Evolutionary conservation across 176 grass and related monocot species (phyloP).

Genomic region (Chrysopogon serrulatus): DNA sequence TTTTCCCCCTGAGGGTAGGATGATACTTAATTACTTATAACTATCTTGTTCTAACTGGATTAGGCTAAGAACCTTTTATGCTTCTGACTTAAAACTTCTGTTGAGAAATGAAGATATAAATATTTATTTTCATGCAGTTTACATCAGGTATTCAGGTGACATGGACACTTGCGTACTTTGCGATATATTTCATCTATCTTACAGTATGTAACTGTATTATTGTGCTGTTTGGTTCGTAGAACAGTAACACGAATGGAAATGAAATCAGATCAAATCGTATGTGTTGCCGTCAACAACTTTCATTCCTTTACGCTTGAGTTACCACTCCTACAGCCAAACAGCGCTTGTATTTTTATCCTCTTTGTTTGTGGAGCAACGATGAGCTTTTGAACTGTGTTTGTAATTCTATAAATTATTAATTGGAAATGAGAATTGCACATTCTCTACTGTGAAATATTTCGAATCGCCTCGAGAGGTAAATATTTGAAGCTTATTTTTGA

Average conservation of each 20-base stretch:
- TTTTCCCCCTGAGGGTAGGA: background rate
- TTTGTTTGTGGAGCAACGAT: background rate
- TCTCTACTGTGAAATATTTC: slow-evolving; percentile 3
- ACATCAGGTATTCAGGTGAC: background rate
- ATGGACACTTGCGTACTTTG: background rate
- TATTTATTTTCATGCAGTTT: background rate
- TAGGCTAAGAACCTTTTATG: background rate
- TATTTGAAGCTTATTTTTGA: background rate
- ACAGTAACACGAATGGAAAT: too few relatives aligned
- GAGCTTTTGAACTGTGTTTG: background rate
- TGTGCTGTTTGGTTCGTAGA: too few relatives aligned
- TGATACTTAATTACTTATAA: background rate
- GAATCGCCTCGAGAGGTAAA: background rate
- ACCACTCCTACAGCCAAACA: too few relatives aligned
- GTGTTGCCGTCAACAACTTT: too few relatives aligned
- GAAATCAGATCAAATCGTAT: too few relatives aligned
- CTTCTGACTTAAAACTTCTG: background rate
- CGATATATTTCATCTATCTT: too few relatives aligned
- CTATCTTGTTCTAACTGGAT: background rate
- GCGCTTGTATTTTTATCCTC: background rate
- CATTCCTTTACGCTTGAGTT: too few relatives aligned
- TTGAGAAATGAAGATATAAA: background rate
- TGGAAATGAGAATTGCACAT: background rate
- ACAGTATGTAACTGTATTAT: too few relatives aligned
- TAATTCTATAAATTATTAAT: background rate